Percentiles rank a stretch among this genome's conserved stretches.
These are phyloP conservation scores for Daldinia decipiens DNA, from an alignment of 495 filamentous ascomycete species.

Conservation along the genomic window DNA sequence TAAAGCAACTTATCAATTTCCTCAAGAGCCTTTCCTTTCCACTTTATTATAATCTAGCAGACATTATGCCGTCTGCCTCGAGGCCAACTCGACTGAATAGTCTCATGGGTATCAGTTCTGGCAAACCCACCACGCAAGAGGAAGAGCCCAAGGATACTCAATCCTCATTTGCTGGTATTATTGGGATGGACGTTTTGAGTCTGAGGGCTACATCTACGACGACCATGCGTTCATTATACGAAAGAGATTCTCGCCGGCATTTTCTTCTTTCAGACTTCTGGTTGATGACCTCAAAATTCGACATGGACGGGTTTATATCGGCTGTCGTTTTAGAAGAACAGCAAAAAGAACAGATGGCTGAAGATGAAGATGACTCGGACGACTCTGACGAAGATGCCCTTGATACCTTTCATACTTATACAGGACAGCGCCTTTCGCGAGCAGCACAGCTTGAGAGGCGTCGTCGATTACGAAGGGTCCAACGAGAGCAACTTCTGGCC, in stretches of 20 bases:
- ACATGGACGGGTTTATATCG: constrained; percentile 90
- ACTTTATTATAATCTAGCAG: constrained; percentile 82
- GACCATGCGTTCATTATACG: constrained; percentile 88
- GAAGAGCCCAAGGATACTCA: constrained; percentile 26
- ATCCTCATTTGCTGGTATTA: constrained; percentile 56
- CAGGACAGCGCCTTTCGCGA: constrained; percentile 47
- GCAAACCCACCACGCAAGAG: constrained; percentile 22
- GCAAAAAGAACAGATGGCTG: constrained; percentile 58
- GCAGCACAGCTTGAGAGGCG: constrained; percentile 56
- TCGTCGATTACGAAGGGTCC: constrained; percentile 68
- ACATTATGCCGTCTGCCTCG: constrained; percentile 52
- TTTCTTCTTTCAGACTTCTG: constrained; percentile 87
- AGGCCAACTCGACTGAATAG: constrained; percentile 26
- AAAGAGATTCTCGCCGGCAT: constrained; percentile 88
- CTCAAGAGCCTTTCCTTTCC: constrained; percentile 94
- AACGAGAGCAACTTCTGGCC: constrained; percentile 73
- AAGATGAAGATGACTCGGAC: constrained; percentile 44
- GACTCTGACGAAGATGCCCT: constrained; percentile 39
- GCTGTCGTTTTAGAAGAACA: constrained; percentile 91
- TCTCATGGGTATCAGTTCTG: constrained; percentile 32
- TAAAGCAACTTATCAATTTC: constrained; percentile 81
- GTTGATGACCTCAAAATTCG: constrained; percentile 92
- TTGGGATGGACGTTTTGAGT: constrained; percentile 80
- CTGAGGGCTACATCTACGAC: constrained; percentile 83
- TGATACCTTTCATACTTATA: constrained; percentile 38